These are phyloP conservation scores for Globisporangium parvum DNA, from an alignment of 352 stramenopile species.

Conservation along the genomic window DNA sequence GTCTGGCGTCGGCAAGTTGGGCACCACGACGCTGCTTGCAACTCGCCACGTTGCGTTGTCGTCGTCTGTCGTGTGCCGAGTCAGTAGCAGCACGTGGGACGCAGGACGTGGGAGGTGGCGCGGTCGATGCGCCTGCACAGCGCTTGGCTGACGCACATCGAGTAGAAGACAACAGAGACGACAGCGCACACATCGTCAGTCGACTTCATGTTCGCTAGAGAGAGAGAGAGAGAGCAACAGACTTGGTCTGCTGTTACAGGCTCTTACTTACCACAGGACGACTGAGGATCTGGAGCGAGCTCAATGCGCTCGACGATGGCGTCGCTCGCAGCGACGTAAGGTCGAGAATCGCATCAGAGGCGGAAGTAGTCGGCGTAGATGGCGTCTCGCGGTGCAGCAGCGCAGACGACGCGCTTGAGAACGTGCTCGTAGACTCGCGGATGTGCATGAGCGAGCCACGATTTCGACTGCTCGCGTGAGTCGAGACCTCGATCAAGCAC, in stretches of 20 bases:
- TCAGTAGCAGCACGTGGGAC: slow-evolving; percentile 23
- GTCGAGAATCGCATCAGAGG: slow-evolving; percentile 20
- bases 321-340: slow-evolving; percentile 33
- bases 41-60: slow-evolving; percentile 19
- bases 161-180: no score
- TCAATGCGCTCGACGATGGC: slow-evolving; percentile 18
- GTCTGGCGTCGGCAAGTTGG: slow-evolving; percentile 27
- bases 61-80: slow-evolving; percentile 1
- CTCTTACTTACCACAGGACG: slow-evolving; percentile 5
- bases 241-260: background rate
- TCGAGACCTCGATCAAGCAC: background rate
- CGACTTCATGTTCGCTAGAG: no score
- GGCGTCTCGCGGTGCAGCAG: background rate
- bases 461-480: background rate
- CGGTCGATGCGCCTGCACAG: no score
- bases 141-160: no score
- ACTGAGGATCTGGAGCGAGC: slow-evolving; percentile 31
- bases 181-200: no score
- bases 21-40: slow-evolving; percentile 16
- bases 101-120: slow-evolving; percentile 7
- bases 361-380: background rate
- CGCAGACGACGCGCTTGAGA: background rate
- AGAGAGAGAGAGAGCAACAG: no score
- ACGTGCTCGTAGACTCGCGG: background rate
- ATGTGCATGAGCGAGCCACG: background rate